Percentiles rank a stretch among this genome's conserved stretches.
Evolutionary conservation across 1,284 basidiomycete genomes (phyloP).

Genomic region (Trichosporon sp.): DNA sequence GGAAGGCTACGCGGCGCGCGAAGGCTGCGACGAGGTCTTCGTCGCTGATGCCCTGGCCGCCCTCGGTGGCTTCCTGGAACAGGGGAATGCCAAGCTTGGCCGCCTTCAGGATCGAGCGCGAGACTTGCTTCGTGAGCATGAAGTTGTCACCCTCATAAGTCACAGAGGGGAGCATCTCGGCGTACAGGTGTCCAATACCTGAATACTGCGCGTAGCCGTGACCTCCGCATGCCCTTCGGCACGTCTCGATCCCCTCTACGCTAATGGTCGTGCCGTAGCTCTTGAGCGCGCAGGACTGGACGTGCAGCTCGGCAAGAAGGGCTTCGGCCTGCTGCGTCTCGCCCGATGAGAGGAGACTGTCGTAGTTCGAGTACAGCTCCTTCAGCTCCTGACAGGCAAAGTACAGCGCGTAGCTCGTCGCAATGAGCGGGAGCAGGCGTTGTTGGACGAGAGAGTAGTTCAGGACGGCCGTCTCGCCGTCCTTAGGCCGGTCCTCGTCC

Average conservation of each 20-base stretch:
- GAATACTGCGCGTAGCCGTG: constrained; percentile 57
- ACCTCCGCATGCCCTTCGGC: constrained; percentile 53
- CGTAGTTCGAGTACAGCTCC: constrained; percentile 38
- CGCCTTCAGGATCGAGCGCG: constrained; percentile 51
- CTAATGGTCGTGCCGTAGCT: constrained; percentile 47
- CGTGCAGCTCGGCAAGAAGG: constrained; percentile 15
- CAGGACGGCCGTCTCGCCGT: constrained; percentile 53
- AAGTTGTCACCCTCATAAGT: constrained; percentile 57
- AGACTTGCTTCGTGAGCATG: constrained; percentile 54
- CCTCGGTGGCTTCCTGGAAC: background rate
- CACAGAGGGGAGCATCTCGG: constrained; percentile 52
- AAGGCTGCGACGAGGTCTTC: constrained; percentile 54
- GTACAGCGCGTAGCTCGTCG: constrained; percentile 55
- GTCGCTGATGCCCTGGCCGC: constrained; percentile 52
- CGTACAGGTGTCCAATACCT: constrained; percentile 53
- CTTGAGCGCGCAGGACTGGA: constrained; percentile 12
- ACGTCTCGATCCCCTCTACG: constrained; percentile 53
- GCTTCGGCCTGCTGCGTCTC: constrained; percentile 10
- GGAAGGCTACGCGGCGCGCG: constrained; percentile 38
- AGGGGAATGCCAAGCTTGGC: constrained; percentile 47
- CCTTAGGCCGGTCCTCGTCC: constrained; percentile 42
- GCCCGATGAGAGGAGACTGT: background rate
- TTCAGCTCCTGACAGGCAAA: constrained; percentile 52
- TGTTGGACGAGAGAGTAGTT: constrained; percentile 58
- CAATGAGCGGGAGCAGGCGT: constrained; percentile 54